Evolutionary conservation across 768 basidiomycete genomes (phyloP).

Genomic region (Rubroboletus pulcherrimus): DNA sequence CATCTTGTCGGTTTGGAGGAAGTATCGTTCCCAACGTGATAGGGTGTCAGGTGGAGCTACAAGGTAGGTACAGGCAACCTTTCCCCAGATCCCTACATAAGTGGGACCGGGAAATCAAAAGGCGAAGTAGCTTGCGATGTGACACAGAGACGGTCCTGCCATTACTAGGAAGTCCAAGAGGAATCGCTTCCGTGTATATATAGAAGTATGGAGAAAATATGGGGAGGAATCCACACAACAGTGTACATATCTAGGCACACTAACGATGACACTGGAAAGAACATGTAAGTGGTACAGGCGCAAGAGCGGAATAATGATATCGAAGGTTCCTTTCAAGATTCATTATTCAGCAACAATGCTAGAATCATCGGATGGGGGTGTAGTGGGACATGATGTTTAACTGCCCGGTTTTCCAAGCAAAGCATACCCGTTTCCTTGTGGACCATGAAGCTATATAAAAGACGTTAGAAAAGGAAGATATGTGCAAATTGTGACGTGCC

Average conservation of each 20-base stretch:
- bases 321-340: conserved; percentile 5
- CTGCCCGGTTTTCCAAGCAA: conserved; percentile 52
- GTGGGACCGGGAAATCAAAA: too few species aligned
- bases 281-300: conserved; percentile 22
- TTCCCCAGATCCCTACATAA: background rate
- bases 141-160: background rate
- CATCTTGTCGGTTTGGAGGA: conserved; percentile 19
- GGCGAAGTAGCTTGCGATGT: background rate
- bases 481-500: conserved; percentile 27
- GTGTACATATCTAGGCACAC: conserved; percentile 7
- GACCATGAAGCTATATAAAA: conserved; percentile 59
- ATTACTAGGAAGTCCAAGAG: background rate
- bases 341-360: conserved; percentile 5
- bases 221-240: conserved; percentile 7
- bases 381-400: conserved; percentile 16
- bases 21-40: conserved; percentile 15
- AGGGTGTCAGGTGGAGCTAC: background rate
- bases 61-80: background rate
- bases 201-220: conserved; percentile 1
- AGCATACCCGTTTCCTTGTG: conserved; percentile 74
- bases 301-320: conserved; percentile 20
- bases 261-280: conserved; percentile 9
- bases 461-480: background rate
- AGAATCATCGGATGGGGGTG: background rate
- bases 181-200: background rate